phyloP scores from a whole-genome alignment of 805 yeast species.

The Komagataella pseudopastoris region DNA sequence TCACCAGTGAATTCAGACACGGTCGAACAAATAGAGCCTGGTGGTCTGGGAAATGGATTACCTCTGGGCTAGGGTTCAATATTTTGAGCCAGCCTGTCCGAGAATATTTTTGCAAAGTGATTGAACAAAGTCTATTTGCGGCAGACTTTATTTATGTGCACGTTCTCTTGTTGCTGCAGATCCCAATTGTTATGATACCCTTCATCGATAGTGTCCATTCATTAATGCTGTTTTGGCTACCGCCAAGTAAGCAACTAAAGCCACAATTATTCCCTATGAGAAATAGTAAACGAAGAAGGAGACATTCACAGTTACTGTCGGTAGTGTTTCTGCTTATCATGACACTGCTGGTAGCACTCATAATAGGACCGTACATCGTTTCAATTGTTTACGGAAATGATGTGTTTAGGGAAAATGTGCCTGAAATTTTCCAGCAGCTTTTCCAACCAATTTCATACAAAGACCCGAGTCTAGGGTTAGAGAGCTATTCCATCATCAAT shows the following conservation, averaged over 20 bases:
- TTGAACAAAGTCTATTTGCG: slow-evolving; percentile 30
- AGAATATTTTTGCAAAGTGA: slow-evolving; percentile 29
- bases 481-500: not conserved
- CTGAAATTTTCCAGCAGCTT: not conserved
- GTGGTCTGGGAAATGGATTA: slow-evolving; percentile 42
- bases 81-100: slow-evolving; percentile 29
- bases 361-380: not conserved
- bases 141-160: slow-evolving; percentile 34
- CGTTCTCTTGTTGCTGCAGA: slow-evolving; percentile 21
- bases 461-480: not conserved
- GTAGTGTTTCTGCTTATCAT: not conserved
- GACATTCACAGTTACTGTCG: not conserved
- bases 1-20: slow-evolving; percentile 28
- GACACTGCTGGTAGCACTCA: not conserved
- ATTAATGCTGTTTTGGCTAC: slow-evolving; percentile 34
- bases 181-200: slow-evolving; percentile 30
- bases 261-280: not conserved
- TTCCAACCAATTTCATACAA: not conserved
- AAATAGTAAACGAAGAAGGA: not conserved
- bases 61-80: slow-evolving; percentile 22
- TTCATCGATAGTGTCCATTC: slow-evolving; percentile 35
- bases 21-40: slow-evolving; percentile 30
- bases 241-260: slow-evolving; percentile 16
- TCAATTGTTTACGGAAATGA: not conserved
- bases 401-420: not conserved